Conservation (phyloP, 768 basidiomycete genomes). For the Agaricus blazei region DNA sequence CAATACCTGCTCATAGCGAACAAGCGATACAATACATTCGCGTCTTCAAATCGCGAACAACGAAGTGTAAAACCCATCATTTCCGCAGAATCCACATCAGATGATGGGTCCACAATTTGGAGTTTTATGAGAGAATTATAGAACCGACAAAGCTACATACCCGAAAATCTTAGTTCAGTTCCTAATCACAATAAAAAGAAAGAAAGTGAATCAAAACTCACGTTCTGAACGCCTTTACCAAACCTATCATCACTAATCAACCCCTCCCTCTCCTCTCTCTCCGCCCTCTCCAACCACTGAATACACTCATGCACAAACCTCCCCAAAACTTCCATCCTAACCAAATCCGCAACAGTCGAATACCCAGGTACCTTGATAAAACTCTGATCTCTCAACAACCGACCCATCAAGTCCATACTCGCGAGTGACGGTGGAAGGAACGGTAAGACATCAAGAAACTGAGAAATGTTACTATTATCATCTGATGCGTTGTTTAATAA, state of each 20-base stretch:
- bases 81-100: conserved; percentile 70
- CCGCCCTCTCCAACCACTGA: conserved; percentile 64
- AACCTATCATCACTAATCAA: conserved; percentile 68
- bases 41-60: conserved; percentile 72
- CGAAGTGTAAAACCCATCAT: conserved; percentile 75
- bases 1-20: conserved; percentile 45
- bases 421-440: conserved; percentile 67
- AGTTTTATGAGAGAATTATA: conserved; percentile 67
- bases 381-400: conserved; percentile 60
- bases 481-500: conserved; percentile 41
- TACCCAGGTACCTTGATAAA: conserved; percentile 36
- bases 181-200: conserved; percentile 1
- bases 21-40: conserved; percentile 64
- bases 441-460: conserved; percentile 60
- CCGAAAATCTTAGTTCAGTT: conserved; percentile 7
- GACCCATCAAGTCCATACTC: conserved; percentile 69
- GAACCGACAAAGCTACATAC: conserved; percentile 66
- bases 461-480: conserved; percentile 33
- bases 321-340: conserved; percentile 61
- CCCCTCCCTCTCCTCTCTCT: conserved; percentile 65
- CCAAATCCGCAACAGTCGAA: conserved; percentile 60
- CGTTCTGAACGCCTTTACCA: conserved; percentile 67
- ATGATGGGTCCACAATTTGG: conserved; percentile 53
- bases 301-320: conserved; percentile 69
- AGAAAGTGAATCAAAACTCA: conserved; percentile 26